Evolutionary conservation across 768 basidiomycete genomes (phyloP), one percentile per base, ranked within the genome.

Genomic region (Suillus variegatus): DNA sequence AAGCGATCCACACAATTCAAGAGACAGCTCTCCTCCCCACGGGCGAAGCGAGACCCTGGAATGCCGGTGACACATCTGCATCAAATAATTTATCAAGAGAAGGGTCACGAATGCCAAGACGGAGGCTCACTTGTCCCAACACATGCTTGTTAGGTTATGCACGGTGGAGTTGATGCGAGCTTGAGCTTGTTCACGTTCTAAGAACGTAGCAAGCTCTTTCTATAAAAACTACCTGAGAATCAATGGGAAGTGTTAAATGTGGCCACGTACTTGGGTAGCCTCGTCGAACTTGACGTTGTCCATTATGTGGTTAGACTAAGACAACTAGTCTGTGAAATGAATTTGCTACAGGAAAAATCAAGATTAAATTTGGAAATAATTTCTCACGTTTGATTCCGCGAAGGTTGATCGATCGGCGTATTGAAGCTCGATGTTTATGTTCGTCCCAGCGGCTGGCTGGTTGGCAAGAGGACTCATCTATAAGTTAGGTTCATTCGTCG

Each of bases 1-100:
- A 97, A 98, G 65, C 95, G 84, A 64, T 93, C 93, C 60, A 97
- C 94, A 73, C 96, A 97, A 78, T 96, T 95, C 62, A 84, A 80
- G 58, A 98, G 84, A 75, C 96, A 98, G 63, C 81, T 82, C 71
- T 91, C 88, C 79, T 98, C 96, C 47, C 85, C 79, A 58, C 89
- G 82, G 25, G 92, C 90, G 77, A 97, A 95, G 36, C 87, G 81
- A 14, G 86, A 90, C 10, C 90, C 90, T 14, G 93, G 91, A 20
- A 87, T 86, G 55, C 92, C 85, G 1, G 91, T 90, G 61, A 96
- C 83, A 74, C 95, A 97, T 75, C 94, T 95, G 68, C 52, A 65
- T 56, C 46, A 64, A 51, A 65, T 9, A n/a, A 64, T 69, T 60
- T 74, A 69, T 62, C 18, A 9, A 51, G 25, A 18, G 55, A 51